These are phyloP conservation scores for Umbellularia californica DNA, from an alignment of 164 flowering plant species.

Conservation along the genomic window DNA sequence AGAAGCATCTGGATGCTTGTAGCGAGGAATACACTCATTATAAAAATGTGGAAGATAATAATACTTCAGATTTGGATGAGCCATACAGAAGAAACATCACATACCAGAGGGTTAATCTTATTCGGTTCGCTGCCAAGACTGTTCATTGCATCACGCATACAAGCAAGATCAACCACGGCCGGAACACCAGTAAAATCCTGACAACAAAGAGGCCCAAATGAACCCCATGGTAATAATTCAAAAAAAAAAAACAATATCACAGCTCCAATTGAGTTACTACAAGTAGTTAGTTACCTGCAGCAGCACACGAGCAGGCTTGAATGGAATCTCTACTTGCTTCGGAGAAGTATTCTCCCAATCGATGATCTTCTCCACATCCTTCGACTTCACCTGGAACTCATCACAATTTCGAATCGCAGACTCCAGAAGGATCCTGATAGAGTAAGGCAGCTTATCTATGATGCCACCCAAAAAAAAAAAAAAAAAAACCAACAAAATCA, in stretches of 20 bases:
- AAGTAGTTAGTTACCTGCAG: constrained; percentile 51
- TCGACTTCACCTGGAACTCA: constrained; percentile 80
- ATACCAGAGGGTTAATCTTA: constrained; percentile 93
- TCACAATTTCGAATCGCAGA: constrained; percentile 93
- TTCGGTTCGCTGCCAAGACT: constrained; percentile 81
- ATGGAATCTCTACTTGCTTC: constrained; percentile 88
- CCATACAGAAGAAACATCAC: constrained; percentile 5
- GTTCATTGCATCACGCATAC: constrained; percentile 98
- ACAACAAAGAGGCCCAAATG: not conserved
- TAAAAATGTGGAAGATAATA: too few species aligned
- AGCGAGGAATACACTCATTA: not conserved
- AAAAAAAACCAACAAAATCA: not conserved
- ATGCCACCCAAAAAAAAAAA: not conserved
- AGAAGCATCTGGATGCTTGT: not conserved
- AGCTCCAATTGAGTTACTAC: not conserved
- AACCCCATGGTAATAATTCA: not conserved
- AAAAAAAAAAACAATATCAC: not conserved
- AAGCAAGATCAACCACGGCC: constrained; percentile 95
- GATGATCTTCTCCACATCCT: constrained; percentile 89
- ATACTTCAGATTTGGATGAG: not conserved
- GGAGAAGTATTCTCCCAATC: constrained; percentile 87
- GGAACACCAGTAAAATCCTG: constrained; percentile 99
- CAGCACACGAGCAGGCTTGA: constrained; percentile 95
- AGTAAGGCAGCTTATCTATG: constrained; percentile 79
- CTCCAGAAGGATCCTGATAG: constrained; percentile 78